These are phyloP conservation scores for Candida quercuum DNA, from an alignment of 805 yeast species.

Conservation along the genomic window DNA sequence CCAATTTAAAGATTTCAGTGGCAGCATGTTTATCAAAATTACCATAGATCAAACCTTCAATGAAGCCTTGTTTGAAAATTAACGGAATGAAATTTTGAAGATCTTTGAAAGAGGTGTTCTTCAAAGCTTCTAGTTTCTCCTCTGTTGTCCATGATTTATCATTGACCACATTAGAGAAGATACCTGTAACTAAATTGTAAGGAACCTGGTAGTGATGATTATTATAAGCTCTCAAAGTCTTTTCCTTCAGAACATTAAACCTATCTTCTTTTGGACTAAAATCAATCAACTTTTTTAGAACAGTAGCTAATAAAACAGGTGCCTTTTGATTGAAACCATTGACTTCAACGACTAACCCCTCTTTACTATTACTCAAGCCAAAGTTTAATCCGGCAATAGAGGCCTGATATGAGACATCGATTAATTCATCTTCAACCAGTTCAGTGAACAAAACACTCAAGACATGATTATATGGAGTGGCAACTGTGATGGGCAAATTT, in stretches of 20 bases:
- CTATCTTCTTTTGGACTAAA: conserved; percentile 52
- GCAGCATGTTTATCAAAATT: conserved; percentile 58
- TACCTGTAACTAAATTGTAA: conserved; percentile 66
- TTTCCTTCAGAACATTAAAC: conserved; percentile 64
- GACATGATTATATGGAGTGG: conserved; percentile 54
- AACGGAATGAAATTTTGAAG: conserved; percentile 46
- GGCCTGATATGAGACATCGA: conserved; percentile 79
- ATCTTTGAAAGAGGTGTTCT: conserved; percentile 41
- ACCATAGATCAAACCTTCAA: conserved; percentile 76
- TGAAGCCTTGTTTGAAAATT: conserved; percentile 52
- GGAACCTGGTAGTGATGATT: conserved; percentile 75
- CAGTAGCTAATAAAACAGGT: conserved; percentile 51
- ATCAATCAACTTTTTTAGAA: conserved; percentile 46
- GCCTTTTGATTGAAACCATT: conserved; percentile 85
- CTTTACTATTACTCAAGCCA: conserved; percentile 52
- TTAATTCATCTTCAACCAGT: conserved; percentile 67
- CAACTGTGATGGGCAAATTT: conserved; percentile 56
- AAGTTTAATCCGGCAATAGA: conserved; percentile 70
- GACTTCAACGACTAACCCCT: conserved; percentile 64
- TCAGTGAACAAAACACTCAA: conserved; percentile 61
- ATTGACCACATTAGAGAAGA: conserved; percentile 58
- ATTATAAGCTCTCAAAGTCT: conserved; percentile 51
- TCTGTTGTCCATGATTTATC: conserved; percentile 63
- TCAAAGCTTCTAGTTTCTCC: conserved; percentile 51
- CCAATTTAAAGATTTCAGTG: conserved; percentile 37